These are phyloP conservation scores for Botryotinia globosa DNA, from an alignment of 2,329 filamentous ascomycete genomes.

Conservation along the genomic window DNA sequence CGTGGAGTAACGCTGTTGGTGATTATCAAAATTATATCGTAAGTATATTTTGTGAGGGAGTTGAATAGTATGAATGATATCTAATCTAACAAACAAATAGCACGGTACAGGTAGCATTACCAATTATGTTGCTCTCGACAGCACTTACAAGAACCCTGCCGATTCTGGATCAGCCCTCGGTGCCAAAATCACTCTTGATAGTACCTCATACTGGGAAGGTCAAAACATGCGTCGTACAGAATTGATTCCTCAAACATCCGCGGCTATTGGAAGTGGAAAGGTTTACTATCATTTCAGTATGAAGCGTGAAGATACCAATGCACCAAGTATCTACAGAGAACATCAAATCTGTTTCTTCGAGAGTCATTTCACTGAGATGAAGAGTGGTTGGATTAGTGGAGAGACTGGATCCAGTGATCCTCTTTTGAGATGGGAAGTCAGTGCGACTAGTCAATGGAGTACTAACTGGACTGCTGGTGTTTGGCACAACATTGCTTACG, in stretches of 20 bases:
- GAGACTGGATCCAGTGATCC: slow-evolving; percentile 46
- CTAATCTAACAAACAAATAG: slow-evolving; percentile 26
- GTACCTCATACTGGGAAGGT: slow-evolving; percentile 67
- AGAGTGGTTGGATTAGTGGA: slow-evolving; percentile 60
- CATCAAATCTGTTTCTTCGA: slow-evolving; percentile 66
- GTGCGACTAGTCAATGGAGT: slow-evolving; percentile 60
- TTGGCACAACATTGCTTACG: slow-evolving; percentile 68
- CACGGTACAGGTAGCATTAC: slow-evolving; percentile 53
- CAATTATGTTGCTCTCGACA: slow-evolving; percentile 47
- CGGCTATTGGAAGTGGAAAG: slow-evolving; percentile 62
- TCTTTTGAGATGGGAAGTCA: slow-evolving; percentile 64
- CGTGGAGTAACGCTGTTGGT: slow-evolving; percentile 65
- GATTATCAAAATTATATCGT: slow-evolving; percentile 72
- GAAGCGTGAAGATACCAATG: slow-evolving; percentile 55
- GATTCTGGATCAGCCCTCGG: slow-evolving; percentile 62
- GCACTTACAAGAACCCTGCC: slow-evolving; percentile 49
- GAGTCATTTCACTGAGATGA: slow-evolving; percentile 72
- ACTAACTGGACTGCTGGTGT: slow-evolving; percentile 54
- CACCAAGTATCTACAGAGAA: slow-evolving; percentile 60
- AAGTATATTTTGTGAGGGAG: slow-evolving; percentile 9
- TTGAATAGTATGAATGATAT: not conserved
- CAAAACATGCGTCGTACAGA: slow-evolving; percentile 72
- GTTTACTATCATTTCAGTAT: slow-evolving; percentile 73
- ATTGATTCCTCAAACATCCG: slow-evolving; percentile 67
- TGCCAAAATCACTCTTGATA: slow-evolving; percentile 63